Evolutionary conservation across 371 early-diverging fungal species (phyloP).

Genomic region (Coemansia sp.): DNA sequence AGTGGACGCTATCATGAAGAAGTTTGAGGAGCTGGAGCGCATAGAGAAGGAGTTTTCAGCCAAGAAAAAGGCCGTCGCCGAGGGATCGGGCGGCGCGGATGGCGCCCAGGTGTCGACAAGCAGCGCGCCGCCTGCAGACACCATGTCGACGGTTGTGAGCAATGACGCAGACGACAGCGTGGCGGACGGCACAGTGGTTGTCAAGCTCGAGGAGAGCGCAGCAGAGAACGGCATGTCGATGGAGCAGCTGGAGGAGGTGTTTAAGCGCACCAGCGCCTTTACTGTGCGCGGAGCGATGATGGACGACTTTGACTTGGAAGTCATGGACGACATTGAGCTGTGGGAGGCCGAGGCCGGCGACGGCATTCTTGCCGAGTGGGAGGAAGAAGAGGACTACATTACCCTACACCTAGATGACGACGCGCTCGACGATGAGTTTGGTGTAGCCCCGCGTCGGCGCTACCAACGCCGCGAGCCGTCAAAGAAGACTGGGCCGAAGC

Average conservation of each 20-base stretch:
- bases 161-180: not conserved
- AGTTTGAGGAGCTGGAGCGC: constrained; percentile 90
- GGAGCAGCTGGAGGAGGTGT: constrained; percentile 85
- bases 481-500: constrained; percentile 50
- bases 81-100: constrained; percentile 4
- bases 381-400: constrained; percentile 73
- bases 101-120: not conserved
- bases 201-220: not conserved
- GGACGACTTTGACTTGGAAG: constrained; percentile 57
- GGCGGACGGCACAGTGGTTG: not conserved
- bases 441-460: constrained; percentile 47
- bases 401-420: constrained; percentile 74
- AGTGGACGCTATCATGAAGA: constrained; percentile 93
- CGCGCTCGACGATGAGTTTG: constrained; percentile 76
- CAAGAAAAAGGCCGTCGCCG: constrained; percentile 29
- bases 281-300: constrained; percentile 74
- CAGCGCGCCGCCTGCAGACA: not conserved
- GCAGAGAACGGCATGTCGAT: constrained; percentile 60
- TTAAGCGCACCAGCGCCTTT: constrained; percentile 83
- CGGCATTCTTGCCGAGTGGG: constrained; percentile 66
- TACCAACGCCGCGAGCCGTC: constrained; percentile 27
- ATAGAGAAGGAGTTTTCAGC: constrained; percentile 77
- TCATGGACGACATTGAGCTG: constrained; percentile 68
- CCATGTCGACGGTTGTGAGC: not conserved
- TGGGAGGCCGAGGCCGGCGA: constrained; percentile 75